Percentiles rank a stretch among this genome's conserved stretches.
These are phyloP conservation scores for Hericium coralloides DNA, from an alignment of 768 basidiomycete genomes.

Conservation along the genomic window DNA sequence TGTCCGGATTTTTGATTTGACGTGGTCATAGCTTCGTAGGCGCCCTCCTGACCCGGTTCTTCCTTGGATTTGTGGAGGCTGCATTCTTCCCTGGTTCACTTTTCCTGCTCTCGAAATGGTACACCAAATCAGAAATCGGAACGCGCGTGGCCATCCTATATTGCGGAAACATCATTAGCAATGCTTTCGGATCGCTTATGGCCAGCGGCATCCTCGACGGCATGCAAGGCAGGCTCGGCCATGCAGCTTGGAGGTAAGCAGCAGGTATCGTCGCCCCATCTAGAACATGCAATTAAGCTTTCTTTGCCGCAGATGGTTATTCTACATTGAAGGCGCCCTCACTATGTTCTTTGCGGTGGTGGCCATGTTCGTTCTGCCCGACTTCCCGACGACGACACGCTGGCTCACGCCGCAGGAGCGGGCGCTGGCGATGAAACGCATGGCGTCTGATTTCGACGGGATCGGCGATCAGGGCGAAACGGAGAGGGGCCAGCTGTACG, in stretches of 20 bases:
- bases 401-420: constrained; percentile 57
- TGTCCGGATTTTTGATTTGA: background rate
- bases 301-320: constrained; percentile 43
- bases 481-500: constrained; percentile 30
- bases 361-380: constrained; percentile 59
- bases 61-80: constrained; percentile 50
- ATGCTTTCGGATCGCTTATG: constrained; percentile 72
- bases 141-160: constrained; percentile 55
- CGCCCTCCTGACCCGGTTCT: constrained; percentile 57
- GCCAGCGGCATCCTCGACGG: constrained; percentile 63
- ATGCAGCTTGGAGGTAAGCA: constrained; percentile 61
- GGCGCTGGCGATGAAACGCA: constrained; percentile 45
- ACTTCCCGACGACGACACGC: constrained; percentile 52
- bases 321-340: constrained; percentile 55
- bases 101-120: constrained; percentile 59
- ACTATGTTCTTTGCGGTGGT: constrained; percentile 42
- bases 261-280: background rate
- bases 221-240: constrained; percentile 60
- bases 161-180: constrained; percentile 67
- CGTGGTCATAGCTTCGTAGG: constrained; percentile 33
- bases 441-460: constrained; percentile 50
- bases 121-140: constrained; percentile 60
- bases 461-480: constrained; percentile 42
- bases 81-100: constrained; percentile 64
- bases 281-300: background rate